phyloP scores from a whole-genome alignment of 2,329 filamentous ascomycete species.

The Penicillium sp. region DNA sequence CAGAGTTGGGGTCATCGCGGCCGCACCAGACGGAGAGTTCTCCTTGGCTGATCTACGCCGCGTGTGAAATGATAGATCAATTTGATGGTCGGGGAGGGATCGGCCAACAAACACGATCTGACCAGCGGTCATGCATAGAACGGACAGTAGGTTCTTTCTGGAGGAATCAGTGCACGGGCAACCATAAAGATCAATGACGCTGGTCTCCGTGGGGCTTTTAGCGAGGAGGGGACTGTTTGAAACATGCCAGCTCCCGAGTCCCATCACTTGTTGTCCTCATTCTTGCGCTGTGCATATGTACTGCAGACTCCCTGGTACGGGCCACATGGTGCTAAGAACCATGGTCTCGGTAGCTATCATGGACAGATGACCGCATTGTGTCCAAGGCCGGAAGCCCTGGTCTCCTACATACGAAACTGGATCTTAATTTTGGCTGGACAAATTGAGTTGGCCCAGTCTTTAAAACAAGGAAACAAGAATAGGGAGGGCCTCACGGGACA shows the following conservation, averaged over 20 bases:
- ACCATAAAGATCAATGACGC: conserved; percentile 5
- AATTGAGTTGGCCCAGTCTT: neutral
- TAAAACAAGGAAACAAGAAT: neutral
- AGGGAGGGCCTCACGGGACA: no score
- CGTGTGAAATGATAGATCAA: conserved; percentile 7
- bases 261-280: conserved; percentile 4
- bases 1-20: neutral
- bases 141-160: neutral
- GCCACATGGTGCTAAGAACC: conserved; percentile 23
- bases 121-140: conserved; percentile 1
- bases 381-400: neutral
- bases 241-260: conserved; percentile 15
- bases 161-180: conserved; percentile 1
- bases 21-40: neutral
- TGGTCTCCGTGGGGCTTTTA: neutral
- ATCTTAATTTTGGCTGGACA: neutral
- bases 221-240: conserved; percentile 8
- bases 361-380: neutral
- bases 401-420: neutral
- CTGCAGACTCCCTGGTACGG: conserved; percentile 17
- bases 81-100: neutral
- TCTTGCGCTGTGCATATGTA: neutral
- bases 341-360: conserved; percentile 11
- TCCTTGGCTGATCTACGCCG: neutral
- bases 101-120: conserved; percentile 1